Conservation (phyloP, 78 protist species). For the Tieghemostelium lacteum region DNA sequence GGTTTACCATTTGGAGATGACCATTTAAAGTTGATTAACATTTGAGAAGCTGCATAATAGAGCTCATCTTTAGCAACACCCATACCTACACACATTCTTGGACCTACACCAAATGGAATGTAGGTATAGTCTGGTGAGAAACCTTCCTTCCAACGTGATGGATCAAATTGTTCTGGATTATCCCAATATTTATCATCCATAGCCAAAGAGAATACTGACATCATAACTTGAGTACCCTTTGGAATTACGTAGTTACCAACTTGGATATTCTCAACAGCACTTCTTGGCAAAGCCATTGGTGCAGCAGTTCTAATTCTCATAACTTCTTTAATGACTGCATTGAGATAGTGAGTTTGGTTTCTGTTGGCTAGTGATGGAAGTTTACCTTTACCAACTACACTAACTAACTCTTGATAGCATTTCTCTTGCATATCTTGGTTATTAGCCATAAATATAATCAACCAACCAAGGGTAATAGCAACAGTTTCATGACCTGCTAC, state of each 20-base stretch:
- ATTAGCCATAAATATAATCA: constrained; percentile 39
- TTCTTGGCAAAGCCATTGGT: constrained; percentile 50
- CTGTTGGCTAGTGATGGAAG: constrained; percentile 27
- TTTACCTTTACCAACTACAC: constrained; percentile 53
- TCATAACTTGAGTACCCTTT: constrained; percentile 62
- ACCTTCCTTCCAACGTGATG: constrained; percentile 33
- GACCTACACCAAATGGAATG: constrained; percentile 74
- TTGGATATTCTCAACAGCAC: constrained; percentile 32
- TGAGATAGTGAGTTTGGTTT: constrained; percentile 39
- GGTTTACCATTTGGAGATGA: constrained; percentile 14
- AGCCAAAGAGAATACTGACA: constrained; percentile 53
- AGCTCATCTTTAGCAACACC: constrained; percentile 76
- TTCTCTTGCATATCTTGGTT: constrained; percentile 48
- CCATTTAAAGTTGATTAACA: constrained; percentile 75
- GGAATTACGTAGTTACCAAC: constrained; percentile 52
- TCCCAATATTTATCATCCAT: constrained; percentile 51
- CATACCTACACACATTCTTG: constrained; percentile 80
- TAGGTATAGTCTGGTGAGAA: constrained; percentile 12
- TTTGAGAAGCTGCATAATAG: constrained; percentile 47
- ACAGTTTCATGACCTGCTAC: constrained; percentile 76
- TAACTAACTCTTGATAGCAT: constrained; percentile 28
- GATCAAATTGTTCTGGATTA: constrained; percentile 38
- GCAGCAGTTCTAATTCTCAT: constrained; percentile 75
- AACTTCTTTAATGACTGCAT: constrained; percentile 36
- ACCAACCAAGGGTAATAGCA: constrained; percentile 69